Percentiles rank a stretch among this genome's conserved stretches.
Evolutionary conservation across 1,284 basidiomycete genomes (phyloP).

Genomic region (Caloboletus firmus): DNA sequence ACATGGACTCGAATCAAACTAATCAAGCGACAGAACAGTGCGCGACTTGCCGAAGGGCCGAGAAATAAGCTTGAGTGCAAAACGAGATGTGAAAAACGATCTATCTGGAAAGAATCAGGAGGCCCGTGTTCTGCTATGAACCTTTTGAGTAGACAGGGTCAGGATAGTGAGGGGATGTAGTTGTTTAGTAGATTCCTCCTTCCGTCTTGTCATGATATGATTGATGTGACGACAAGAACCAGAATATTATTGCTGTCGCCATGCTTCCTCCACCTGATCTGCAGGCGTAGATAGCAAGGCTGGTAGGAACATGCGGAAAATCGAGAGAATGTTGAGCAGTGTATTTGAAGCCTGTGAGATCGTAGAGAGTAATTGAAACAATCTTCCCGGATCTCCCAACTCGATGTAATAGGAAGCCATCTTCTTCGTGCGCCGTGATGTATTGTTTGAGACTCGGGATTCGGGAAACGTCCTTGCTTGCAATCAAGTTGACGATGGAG

Average conservation of each 20-base stretch:
- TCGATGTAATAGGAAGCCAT: conserved; percentile 18
- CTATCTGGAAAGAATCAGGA: not conserved
- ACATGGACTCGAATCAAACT: not conserved
- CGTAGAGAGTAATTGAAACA: conserved; percentile 24
- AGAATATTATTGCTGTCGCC: conserved; percentile 12
- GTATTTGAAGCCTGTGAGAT: conserved; percentile 24
- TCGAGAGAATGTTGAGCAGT: conserved; percentile 20
- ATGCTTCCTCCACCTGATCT: conserved; percentile 21
- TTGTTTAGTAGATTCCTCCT: conserved; percentile 23
- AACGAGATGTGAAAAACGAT: too few species aligned
- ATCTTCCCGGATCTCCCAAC: conserved; percentile 7
- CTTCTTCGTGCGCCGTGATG: conserved; percentile 19
- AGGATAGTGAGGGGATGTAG: conserved; percentile 23
- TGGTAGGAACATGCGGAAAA: conserved; percentile 22
- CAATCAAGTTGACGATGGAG: conserved; percentile 29
- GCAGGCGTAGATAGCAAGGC: conserved; percentile 19
- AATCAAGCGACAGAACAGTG: not conserved
- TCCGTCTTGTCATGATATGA: conserved; percentile 19
- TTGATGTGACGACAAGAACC: conserved; percentile 25
- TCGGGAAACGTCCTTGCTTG: conserved; percentile 13
- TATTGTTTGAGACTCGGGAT: conserved; percentile 21
- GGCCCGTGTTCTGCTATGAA: not conserved
- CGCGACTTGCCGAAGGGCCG: not conserved
- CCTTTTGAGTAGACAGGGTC: conserved; percentile 10
- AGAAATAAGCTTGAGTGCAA: not conserved